Base-by-base conservation (phyloP, 768 basidiomycete genomes). In the Trametes elegans region DNA sequence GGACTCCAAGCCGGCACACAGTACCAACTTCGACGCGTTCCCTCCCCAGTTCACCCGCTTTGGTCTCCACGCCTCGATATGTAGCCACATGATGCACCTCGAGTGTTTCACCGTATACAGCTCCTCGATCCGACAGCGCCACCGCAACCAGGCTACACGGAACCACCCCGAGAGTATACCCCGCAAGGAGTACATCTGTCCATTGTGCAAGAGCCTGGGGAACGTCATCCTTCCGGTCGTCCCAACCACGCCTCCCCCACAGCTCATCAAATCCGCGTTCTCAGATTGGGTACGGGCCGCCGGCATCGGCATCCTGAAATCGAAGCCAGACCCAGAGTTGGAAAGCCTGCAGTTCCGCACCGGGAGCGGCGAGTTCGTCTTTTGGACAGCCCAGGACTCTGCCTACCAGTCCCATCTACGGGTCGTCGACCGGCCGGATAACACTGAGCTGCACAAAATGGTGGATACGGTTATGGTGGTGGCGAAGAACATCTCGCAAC, bases 71-170 rank as follows among this genome's bases (percentile, higher is more conserved):
- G 74, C 87, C 9, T 93, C 94, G 0, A 86, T 93, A 34, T 98
- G 96, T 70, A 93, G 87, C 28, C 97, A 98, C 67, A 84, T 95
- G 79, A 98, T 99, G 94, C 97, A 99, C 71, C 73, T 95, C 58
- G 84, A 88, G 36, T 98, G 97, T 71, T 96, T 98, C 76, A 87
- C 88, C 44, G 87, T 87, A 2, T 98, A 98, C 70, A 93, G 83
- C 60, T 68, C 80, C 2, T 95, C 94, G 16, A 87, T 98, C 49
- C 81, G 91, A 40, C 86, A 89, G 58, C 87, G 95, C 11, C 93
- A 96, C 66, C 81, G 89, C 7, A 78, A 87, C 0, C 96, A 98
- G 62, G 84, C 90, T 5, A 93, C 93, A 6, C 76, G 97, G 34
- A 93, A 94, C 60, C 96, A 97, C 65, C 95, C 97, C 0, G 96